These are phyloP conservation scores for Purpureocillium takamizusanense DNA, from an alignment of 2,329 filamentous ascomycete species.

Conservation along the genomic window DNA sequence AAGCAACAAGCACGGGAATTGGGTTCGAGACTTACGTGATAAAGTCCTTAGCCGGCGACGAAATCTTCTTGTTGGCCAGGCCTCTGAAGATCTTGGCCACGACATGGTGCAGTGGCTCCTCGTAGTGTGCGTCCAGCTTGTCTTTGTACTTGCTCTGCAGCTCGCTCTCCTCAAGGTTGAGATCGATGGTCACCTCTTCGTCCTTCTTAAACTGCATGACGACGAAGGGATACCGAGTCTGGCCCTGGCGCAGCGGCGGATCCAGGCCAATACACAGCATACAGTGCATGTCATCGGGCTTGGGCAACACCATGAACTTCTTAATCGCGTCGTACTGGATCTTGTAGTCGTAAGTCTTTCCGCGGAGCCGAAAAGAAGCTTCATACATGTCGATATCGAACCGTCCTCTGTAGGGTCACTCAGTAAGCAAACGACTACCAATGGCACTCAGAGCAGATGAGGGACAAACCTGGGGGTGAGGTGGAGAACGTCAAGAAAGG, in stretches of 20 bases:
- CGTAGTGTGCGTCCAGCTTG: conserved; percentile 82
- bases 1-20: neutral
- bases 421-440: neutral
- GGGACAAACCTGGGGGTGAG: conserved; percentile 76
- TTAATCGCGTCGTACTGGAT: conserved; percentile 97
- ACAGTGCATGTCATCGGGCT: conserved; percentile 95
- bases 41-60: conserved; percentile 90
- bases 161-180: conserved; percentile 90
- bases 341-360: conserved; percentile 99
- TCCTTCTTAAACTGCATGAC: conserved; percentile 99
- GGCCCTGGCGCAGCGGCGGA: conserved; percentile 88
- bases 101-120: conserved; percentile 86
- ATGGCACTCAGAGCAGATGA: neutral
- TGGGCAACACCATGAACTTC: conserved; percentile 97
- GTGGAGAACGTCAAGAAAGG: conserved; percentile 92
- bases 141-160: conserved; percentile 80
- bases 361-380: conserved; percentile 88
- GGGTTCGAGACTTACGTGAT: conserved; percentile 47
- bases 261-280: conserved; percentile 93
- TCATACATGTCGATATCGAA: conserved; percentile 99
- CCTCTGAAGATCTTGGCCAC: conserved; percentile 94
- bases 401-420: conserved; percentile 61
- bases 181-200: conserved; percentile 90
- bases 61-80: conserved; percentile 89
- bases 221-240: conserved; percentile 94